A percentile compares a stretch with the other conserved stretches of the same genome.
These are phyloP conservation scores for Fusarium musae DNA, from an alignment of 2,329 filamentous ascomycete species.

Conservation along the genomic window DNA sequence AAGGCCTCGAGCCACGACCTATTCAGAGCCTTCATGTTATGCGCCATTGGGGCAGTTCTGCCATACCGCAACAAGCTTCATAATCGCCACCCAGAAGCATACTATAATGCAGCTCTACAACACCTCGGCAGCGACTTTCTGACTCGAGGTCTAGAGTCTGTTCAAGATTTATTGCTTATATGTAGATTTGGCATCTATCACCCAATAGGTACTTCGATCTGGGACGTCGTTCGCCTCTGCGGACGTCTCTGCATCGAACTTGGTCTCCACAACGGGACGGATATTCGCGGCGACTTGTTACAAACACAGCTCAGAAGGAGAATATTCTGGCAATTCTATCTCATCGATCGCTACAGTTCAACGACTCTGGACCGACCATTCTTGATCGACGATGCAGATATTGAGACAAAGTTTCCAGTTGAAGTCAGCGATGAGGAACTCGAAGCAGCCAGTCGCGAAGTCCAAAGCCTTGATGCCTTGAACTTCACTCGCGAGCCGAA, in stretches of 20 bases:
- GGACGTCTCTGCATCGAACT: slow-evolving; percentile 36
- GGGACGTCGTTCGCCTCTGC: slow-evolving; percentile 31
- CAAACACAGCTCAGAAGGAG: slow-evolving; percentile 28
- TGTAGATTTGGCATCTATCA: slow-evolving; percentile 39
- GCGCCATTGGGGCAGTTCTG: slow-evolving; percentile 19
- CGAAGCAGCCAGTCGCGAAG: background rate
- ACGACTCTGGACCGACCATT: slow-evolving; percentile 27
- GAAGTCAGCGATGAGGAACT: slow-evolving; percentile 32
- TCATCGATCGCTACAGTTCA: slow-evolving; percentile 36
- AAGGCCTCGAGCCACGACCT: background rate
- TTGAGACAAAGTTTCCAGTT: slow-evolving; percentile 19
- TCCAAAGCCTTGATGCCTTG: background rate
- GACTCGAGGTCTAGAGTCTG: slow-evolving; percentile 20
- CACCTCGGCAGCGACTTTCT: slow-evolving; percentile 1
- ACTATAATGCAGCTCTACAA: slow-evolving; percentile 24
- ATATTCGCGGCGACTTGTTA: background rate
- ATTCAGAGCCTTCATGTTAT: slow-evolving; percentile 34
- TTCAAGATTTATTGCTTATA: slow-evolving; percentile 33
- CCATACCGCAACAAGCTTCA: slow-evolving; percentile 17
- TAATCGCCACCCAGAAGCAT: slow-evolving; percentile 23
- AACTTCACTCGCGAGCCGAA: background rate
- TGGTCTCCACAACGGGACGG: slow-evolving; percentile 4
- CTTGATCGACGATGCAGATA: slow-evolving; percentile 30
- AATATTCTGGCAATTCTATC: slow-evolving; percentile 40
- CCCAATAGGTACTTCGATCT: slow-evolving; percentile 33